phyloP scores from a whole-genome alignment of 2,329 filamentous ascomycete genomes.

The Neonectria neomacrospora region DNA sequence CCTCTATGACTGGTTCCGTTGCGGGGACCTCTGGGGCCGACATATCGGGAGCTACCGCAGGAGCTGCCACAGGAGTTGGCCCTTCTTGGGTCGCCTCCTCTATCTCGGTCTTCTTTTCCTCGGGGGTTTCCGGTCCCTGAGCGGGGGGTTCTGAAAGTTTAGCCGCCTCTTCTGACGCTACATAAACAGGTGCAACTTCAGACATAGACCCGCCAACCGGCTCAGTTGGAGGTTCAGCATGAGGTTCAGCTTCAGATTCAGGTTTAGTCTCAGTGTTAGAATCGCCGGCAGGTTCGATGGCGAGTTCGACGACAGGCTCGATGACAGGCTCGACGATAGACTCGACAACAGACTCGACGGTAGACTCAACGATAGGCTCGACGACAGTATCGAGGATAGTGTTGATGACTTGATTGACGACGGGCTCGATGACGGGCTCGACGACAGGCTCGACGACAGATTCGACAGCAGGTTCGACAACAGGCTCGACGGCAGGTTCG shows the following conservation, averaged over 20 bases:
- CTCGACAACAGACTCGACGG: background rate
- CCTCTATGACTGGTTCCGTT: background rate
- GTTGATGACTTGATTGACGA: background rate
- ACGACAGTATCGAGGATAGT: background rate
- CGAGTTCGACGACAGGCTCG: background rate
- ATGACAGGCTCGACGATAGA: background rate
- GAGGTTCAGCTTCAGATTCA: background rate
- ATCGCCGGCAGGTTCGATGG: background rate
- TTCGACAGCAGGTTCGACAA: constrained; percentile 7
- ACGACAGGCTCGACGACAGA: background rate
- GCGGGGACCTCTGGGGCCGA: background rate
- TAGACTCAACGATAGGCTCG: background rate
- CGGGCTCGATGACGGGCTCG: background rate
- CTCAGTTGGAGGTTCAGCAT: background rate
- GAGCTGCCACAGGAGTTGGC: background rate
- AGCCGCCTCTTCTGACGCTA: background rate
- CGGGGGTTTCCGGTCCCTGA: background rate
- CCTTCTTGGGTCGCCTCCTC: background rate
- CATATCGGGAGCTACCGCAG: background rate
- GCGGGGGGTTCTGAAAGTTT: background rate
- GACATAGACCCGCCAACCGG: background rate
- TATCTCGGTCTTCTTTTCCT: background rate
- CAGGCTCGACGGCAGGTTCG: background rate
- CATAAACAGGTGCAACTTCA: background rate
- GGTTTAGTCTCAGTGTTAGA: background rate